Percentiles rank a stretch among this genome's conserved stretches.
Conservation (phyloP, 805 yeast species). For the Saccharomycopsis malanga region DNA sequence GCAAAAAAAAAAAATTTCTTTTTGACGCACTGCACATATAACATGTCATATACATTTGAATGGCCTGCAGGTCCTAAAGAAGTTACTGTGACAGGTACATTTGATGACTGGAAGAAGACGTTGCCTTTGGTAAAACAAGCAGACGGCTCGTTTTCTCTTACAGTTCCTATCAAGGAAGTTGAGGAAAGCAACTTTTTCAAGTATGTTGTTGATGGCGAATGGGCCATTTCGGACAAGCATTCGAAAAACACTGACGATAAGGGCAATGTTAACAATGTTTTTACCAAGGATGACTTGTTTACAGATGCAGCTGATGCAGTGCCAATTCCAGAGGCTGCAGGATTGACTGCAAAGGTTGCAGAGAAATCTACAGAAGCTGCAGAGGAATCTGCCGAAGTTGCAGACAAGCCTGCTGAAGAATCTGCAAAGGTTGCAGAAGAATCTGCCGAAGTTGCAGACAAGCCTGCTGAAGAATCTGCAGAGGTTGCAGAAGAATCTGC, state of each 20-base stretch:
- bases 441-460: conserved; percentile 19
- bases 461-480: conserved; percentile 23
- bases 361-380: conserved; percentile 2
- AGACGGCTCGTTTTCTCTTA: conserved; percentile 53
- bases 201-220: conserved; percentile 65
- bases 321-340: conserved; percentile 33
- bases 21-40: no score
- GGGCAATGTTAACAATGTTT: conserved; percentile 20
- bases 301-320: conserved; percentile 23
- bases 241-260: conserved; percentile 19
- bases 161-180: conserved; percentile 42
- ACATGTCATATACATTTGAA: no score
- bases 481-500: conserved; percentile 8
- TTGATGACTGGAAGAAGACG: conserved; percentile 60
- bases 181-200: conserved; percentile 39
- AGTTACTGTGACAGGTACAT: conserved; percentile 64
- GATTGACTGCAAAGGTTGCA: conserved; percentile 23
- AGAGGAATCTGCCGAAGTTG: conserved; percentile 1
- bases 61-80: conserved; percentile 48
- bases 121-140: conserved; percentile 53
- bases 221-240: conserved; percentile 41
- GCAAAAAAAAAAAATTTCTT: no score
- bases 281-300: conserved; percentile 15
- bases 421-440: conserved; percentile 10
- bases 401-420: neutral